Base-by-base conservation (phyloP, 805 yeast genomes). In the Pichia pseudocactophila region DNA sequence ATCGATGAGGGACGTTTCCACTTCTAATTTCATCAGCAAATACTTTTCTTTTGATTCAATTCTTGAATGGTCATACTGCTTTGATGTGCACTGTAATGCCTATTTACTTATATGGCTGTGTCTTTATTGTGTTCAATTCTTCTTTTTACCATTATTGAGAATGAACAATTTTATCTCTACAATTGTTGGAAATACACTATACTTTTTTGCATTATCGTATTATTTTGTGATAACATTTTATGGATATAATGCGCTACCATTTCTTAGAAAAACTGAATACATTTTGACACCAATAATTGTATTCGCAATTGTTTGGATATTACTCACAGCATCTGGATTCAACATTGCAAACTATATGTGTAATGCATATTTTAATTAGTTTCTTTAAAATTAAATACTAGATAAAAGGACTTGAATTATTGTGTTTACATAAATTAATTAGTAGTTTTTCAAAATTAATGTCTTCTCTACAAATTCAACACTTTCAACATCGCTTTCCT, bases 31-130 rank as follows among this genome's bases (percentile, higher is more conserved):
- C 20, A 41, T 65, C 32, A 59, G 61, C 25, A 60, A 56, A 36
- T 26, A 50, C 2, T 35, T 68, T 54, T 57, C 69, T 56, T 50
- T 44, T 8, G 52, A 56, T 28, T 56, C 63, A n/a, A 64, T 69
- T 33, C 64, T 86, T 41, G 96, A 89, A 58, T 89, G 96, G 96
- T 88, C 90, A 1, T 88, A 86, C 58, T 87, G 96, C 64, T 89
- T 89, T 58, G 97, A 88, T 55, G 80, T 88, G 22, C 97, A 89
- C 63, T 86, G 96, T 66, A 89, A 89, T 61, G 75, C 95, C n/a
- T 87, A 83, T 57, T 64, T 87, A 48, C 68, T 81, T 13, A 78
- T 87, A 35, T 86, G 95, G 95, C 70, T 85, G 41, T 62, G 74
- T 39, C 66, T 87, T 30, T 84, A 87, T 59, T 70, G 86, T 48